These are phyloP conservation scores for Blastobotrys ciferrii DNA, from an alignment of 1,139 yeast genomes.

Conservation along the genomic window DNA sequence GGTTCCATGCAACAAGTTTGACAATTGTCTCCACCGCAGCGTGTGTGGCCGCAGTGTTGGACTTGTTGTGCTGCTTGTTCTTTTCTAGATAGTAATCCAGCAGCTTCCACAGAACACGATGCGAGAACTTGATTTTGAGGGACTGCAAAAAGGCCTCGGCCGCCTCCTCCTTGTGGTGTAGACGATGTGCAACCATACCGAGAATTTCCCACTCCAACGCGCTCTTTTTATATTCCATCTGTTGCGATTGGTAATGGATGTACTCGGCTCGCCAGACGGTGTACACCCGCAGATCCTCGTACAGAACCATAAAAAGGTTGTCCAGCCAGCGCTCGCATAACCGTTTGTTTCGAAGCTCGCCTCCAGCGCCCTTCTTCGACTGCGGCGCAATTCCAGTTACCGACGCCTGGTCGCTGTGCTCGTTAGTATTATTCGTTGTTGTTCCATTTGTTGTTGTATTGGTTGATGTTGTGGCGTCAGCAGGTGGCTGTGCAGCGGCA, in stretches of 20 bases:
- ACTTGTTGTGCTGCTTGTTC: conserved; percentile 22
- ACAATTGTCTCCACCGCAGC: conserved; percentile 69
- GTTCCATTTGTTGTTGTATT: background rate
- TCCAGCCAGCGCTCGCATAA: conserved; percentile 96
- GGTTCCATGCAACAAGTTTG: conserved; percentile 87
- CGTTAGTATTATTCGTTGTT: conserved; percentile 2
- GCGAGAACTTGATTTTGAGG: conserved; percentile 73
- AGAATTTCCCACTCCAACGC: conserved; percentile 93
- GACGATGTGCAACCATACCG: conserved; percentile 76
- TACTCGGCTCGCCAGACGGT: conserved; percentile 92
- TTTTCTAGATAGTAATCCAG: conserved; percentile 55
- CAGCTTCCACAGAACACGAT: conserved; percentile 73
- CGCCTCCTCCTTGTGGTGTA: conserved; percentile 78
- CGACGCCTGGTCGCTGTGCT: conserved; percentile 8
- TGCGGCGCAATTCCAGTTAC: conserved; percentile 10
- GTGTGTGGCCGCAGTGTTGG: conserved; percentile 30
- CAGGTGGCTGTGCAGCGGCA: conserved; percentile 9
- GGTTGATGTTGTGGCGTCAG: background rate
- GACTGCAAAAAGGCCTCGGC: conserved; percentile 77
- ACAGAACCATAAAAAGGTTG: conserved; percentile 77
- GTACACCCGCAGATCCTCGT: conserved; percentile 84
- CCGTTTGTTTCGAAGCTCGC: conserved; percentile 59
- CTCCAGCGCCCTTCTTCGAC: conserved; percentile 6
- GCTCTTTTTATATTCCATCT: conserved; percentile 70
- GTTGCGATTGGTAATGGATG: conserved; percentile 73